These are phyloP conservation scores for Drechslerella coelobrocha DNA, from an alignment of 2,329 filamentous ascomycete genomes.

Conservation along the genomic window DNA sequence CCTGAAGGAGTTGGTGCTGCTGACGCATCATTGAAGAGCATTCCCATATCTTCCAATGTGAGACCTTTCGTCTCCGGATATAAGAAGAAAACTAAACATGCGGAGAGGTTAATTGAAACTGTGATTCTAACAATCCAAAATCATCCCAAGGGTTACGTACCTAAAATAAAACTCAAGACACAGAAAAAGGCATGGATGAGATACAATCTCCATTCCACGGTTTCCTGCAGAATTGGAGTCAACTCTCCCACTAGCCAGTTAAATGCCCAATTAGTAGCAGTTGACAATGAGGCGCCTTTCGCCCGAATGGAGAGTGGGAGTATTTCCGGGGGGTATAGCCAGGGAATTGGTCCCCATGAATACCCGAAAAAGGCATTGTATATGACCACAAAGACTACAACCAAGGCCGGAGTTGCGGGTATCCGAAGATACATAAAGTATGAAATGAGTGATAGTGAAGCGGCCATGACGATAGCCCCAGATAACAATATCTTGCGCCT, in stretches of 20 bases:
- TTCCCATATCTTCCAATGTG: slow-evolving; percentile 94
- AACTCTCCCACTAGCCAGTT: slow-evolving; percentile 97
- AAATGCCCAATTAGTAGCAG: slow-evolving; percentile 96
- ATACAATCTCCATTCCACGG: slow-evolving; percentile 92
- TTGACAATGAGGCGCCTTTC: slow-evolving; percentile 94
- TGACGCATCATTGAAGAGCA: slow-evolving; percentile 78
- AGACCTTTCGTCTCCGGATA: slow-evolving; percentile 97
- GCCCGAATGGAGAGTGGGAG: slow-evolving; percentile 93
- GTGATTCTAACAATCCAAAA: slow-evolving; percentile 21
- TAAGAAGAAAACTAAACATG: slow-evolving; percentile 83
- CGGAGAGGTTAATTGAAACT: slow-evolving; percentile 13
- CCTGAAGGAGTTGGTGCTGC: slow-evolving; percentile 56
- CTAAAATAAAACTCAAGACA: slow-evolving; percentile 90
- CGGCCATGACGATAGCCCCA: slow-evolving; percentile 85
- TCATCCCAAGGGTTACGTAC: slow-evolving; percentile 65
- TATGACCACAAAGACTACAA: slow-evolving; percentile 95
- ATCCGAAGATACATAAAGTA: slow-evolving; percentile 95
- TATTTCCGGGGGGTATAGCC: slow-evolving; percentile 98
- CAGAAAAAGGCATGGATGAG: slow-evolving; percentile 97
- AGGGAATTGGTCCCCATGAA: slow-evolving; percentile 97
- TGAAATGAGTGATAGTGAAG: slow-evolving; percentile 86
- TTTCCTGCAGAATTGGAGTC: slow-evolving; percentile 89
- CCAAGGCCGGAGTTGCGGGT: slow-evolving; percentile 76
- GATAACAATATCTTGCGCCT: slow-evolving; percentile 86
- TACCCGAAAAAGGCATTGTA: slow-evolving; percentile 98